Evolutionary conservation across 2,329 filamentous ascomycete genomes (phyloP).

Genomic region (Alternaria novae-zelandiae): DNA sequence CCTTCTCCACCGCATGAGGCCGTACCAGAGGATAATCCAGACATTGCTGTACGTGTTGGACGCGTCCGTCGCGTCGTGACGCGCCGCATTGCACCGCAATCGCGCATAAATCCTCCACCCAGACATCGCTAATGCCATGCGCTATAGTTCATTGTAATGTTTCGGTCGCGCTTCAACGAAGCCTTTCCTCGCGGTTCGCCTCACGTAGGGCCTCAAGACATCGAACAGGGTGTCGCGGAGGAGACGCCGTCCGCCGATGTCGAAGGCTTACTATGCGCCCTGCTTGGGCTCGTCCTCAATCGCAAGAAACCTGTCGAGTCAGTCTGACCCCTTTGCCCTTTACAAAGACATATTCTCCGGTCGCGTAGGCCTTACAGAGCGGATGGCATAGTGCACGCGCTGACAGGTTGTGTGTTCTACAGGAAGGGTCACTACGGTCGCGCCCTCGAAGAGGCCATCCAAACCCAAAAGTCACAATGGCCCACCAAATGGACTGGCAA

Average conservation of each 20-base stretch:
- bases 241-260: constrained; percentile 80
- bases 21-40: constrained; percentile 85
- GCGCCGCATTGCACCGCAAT: constrained; percentile 27
- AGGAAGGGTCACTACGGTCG: constrained; percentile 92
- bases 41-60: constrained; percentile 80
- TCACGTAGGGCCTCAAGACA: constrained; percentile 92
- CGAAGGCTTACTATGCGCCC: constrained; percentile 86
- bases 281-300: constrained; percentile 88
- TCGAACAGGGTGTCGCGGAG: constrained; percentile 85
- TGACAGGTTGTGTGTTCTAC: constrained; percentile 41
- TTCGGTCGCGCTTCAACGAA: constrained; percentile 89
- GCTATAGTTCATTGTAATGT: constrained; percentile 93
- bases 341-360: constrained; percentile 12
- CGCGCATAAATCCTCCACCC: constrained; percentile 32
- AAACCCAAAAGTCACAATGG: constrained; percentile 88
- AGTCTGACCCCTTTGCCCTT: constrained; percentile 50
- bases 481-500: constrained; percentile 83
- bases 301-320: constrained; percentile 99
- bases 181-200: constrained; percentile 85
- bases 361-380: constrained; percentile 24
- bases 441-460: constrained; percentile 90
- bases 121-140: constrained; percentile 40
- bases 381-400: constrained; percentile 11
- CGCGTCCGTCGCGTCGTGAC: constrained; percentile 48
- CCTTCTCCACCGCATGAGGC: constrained; percentile 91